Evolutionary conservation across 768 basidiomycete genomes (phyloP), one percentile per base, ranked within the genome.

Genomic region (Mrakia hoshinonis): DNA sequence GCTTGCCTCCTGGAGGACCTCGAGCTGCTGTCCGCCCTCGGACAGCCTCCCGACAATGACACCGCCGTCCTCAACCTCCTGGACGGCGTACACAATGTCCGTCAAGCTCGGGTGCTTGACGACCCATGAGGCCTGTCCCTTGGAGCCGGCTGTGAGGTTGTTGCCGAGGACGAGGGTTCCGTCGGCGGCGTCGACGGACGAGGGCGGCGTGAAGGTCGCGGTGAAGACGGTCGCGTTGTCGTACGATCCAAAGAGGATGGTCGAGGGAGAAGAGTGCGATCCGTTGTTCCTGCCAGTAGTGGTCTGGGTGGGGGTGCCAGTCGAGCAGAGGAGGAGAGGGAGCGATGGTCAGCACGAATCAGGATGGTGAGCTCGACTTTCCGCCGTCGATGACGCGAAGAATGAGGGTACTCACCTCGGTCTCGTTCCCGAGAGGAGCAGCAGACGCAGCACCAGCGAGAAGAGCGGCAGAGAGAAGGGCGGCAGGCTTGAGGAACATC

Each of bases 201-300:
- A 34, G 24, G 69, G 69, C 47, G 69, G 69, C 11, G 61, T 63
- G 7, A 70, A 70, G 61, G 39, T 34, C 36, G 63, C 34, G 20
- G 60, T 61, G n/a, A 51, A 61, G 61, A 61, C 48, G 39, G 52
- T 29, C 0, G 34, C 22, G 36, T 43, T 39, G 11, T 49, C 38
- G 69, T 70, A 70, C 10, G 61, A 63, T n/a, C 69, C 69, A 3
- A 70, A 12, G 24, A 70, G 62, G 36, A 64, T 54, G 15, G 62
- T 55, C n/a, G 24, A 26, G 1, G 26, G 5, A 20, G 51, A n/a
- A n/a, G n/a, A n/a, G n/a, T n/a, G n/a, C n/a, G n/a, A n/a, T n/a
- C n/a, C n/a, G n/a, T n/a, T 43, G 22, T n/a, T 20, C 22, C 47
- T 39, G 5, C n/a, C 31, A 24, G 34, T 67, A 12, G 51, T 54